Percentiles rank a stretch among this genome's conserved stretches.
Evolutionary conservation across 129 eudicot species (phyloP).

Genomic region (Daucus carota): DNA sequence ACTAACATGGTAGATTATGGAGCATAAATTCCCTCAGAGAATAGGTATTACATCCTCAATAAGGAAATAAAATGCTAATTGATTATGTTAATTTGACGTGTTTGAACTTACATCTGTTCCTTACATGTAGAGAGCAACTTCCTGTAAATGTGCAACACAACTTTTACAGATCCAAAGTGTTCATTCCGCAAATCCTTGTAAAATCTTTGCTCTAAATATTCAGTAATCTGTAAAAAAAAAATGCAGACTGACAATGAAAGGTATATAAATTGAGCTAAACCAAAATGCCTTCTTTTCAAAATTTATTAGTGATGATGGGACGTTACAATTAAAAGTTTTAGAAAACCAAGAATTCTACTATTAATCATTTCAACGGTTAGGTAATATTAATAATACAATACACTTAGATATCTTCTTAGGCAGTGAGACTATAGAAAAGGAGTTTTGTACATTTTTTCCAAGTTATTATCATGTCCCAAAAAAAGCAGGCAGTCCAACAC

Average conservation of each 20-base stretch:
- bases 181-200: slow-evolving; percentile 75
- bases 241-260: slow-evolving; percentile 7
- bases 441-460: background rate
- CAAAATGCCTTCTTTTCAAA: background rate
- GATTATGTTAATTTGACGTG: slow-evolving; percentile 6
- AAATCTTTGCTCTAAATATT: slow-evolving; percentile 64
- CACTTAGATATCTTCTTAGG: too few species aligned
- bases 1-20: background rate
- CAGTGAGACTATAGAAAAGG: too few species aligned
- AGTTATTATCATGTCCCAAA: too few species aligned
- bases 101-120: slow-evolving; percentile 82
- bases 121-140: slow-evolving; percentile 77
- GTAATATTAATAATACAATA: background rate
- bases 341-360: background rate
- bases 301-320: background rate
- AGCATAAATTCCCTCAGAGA: background rate
- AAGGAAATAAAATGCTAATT: background rate
- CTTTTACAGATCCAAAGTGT: slow-evolving; percentile 53
- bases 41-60: background rate
- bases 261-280: background rate
- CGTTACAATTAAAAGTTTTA: background rate
- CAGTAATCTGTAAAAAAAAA: slow-evolving; percentile 49
- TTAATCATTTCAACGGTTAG: background rate
- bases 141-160: slow-evolving; percentile 56
- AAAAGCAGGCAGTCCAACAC: too few species aligned